These are phyloP conservation scores for Camelina sativa DNA, from an alignment of 345 rosid species.

Conservation along the genomic window DNA sequence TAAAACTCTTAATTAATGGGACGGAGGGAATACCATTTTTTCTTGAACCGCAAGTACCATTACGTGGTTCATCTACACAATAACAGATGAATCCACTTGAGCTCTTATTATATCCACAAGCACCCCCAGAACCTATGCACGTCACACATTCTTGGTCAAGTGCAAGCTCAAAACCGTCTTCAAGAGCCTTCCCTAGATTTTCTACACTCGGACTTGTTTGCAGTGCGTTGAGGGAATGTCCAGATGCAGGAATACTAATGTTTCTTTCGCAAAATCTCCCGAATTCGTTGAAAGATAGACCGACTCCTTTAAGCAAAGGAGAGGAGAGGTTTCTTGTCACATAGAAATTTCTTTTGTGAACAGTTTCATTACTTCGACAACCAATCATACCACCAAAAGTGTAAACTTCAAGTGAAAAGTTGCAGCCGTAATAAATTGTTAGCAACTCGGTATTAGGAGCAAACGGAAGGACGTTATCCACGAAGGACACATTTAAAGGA, in stretches of 20 bases:
- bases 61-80: not conserved
- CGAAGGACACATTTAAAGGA: slow-evolving; percentile 17
- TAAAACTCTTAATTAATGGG: too few relatives aligned
- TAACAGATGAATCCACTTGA: slow-evolving; percentile 34
- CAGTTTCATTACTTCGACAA: not conserved
- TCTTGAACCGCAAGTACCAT: not conserved
- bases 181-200: slow-evolving; percentile 26
- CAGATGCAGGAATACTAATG: slow-evolving; percentile 28
- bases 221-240: not conserved
- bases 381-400: not conserved
- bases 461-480: not conserved
- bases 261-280: not conserved
- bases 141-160: not conserved
- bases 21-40: not conserved
- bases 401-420: not conserved
- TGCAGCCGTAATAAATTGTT: slow-evolving; percentile 46
- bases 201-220: rapidly evolving
- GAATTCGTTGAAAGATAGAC: not conserved
- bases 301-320: not conserved
- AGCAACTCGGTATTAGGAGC: slow-evolving; percentile 3
- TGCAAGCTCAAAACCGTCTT: slow-evolving; percentile 40
- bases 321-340: not conserved
- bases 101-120: slow-evolving; percentile 40
- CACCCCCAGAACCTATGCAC: slow-evolving; percentile 31
- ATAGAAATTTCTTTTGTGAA: not conserved